Percentiles rank a stretch among this genome's conserved stretches.
These are phyloP conservation scores for Aspergillaceae sp. DNA, from an alignment of 2,329 filamentous ascomycete genomes.

Conservation along the genomic window DNA sequence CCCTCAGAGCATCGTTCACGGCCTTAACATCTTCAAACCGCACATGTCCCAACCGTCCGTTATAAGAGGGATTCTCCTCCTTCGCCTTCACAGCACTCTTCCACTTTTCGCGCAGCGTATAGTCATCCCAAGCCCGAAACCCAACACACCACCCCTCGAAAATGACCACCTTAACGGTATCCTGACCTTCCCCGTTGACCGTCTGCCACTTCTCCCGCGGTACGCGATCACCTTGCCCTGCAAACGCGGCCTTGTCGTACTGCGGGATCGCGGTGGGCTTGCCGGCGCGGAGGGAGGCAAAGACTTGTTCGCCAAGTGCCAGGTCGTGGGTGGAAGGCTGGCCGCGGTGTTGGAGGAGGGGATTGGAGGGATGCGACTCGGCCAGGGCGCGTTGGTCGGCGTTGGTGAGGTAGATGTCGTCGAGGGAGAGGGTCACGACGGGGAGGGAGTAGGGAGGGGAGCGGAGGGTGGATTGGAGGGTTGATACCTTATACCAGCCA, in stretches of 20 bases:
- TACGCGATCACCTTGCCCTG: slow-evolving; percentile 66
- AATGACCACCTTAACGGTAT: slow-evolving; percentile 55
- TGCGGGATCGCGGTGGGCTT: slow-evolving; percentile 55
- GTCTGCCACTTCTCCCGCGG: slow-evolving; percentile 55
- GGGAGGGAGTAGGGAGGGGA: slow-evolving; percentile 49
- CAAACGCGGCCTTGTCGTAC: slow-evolving; percentile 76
- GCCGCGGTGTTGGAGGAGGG: slow-evolving; percentile 70
- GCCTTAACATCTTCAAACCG: slow-evolving; percentile 48
- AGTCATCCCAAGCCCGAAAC: slow-evolving; percentile 57
- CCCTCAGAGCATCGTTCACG: slow-evolving; percentile 50
- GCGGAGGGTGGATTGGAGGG: slow-evolving; percentile 55
- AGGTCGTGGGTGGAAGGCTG: slow-evolving; percentile 80
- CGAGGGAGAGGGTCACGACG: slow-evolving; percentile 69
- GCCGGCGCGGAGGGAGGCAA: slow-evolving; percentile 48
- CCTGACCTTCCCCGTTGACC: slow-evolving; percentile 30
- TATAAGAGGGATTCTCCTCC: slow-evolving; percentile 37
- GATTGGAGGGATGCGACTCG: slow-evolving; percentile 57
- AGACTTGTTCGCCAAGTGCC: slow-evolving; percentile 53
- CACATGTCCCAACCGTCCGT: slow-evolving; percentile 46
- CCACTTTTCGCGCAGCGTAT: slow-evolving; percentile 48
- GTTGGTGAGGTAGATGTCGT: slow-evolving; percentile 80
- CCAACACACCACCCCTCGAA: slow-evolving; percentile 91
- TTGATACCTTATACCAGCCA: slow-evolving; percentile 41
- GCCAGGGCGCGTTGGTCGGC: slow-evolving; percentile 59
- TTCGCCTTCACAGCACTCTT: slow-evolving; percentile 41